phyloP scores from a whole-genome alignment of 768 basidiomycete species.

The Mycena galericulata region DNA sequence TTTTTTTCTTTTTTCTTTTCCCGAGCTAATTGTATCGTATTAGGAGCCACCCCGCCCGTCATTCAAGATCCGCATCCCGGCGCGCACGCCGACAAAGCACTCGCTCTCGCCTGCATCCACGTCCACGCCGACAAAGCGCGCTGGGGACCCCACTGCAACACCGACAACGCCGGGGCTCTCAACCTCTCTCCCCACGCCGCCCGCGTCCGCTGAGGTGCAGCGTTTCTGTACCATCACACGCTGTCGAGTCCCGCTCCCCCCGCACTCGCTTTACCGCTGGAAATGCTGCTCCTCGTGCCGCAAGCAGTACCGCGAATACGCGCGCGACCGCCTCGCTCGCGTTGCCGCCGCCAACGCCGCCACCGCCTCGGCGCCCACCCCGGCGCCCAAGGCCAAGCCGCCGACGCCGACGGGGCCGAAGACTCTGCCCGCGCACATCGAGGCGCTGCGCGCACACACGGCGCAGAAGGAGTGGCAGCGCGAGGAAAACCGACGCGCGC shows the following conservation, averaged over 20 bases:
- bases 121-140: background rate
- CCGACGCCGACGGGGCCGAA: background rate
- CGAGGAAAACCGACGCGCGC: conserved; percentile 28
- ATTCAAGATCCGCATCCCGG: conserved; percentile 35
- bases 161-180: too few relatives aligned
- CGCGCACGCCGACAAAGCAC: conserved; percentile 15
- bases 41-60: conserved; percentile 24
- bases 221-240: conserved; percentile 35
- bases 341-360: background rate
- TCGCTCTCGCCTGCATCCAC: background rate
- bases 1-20: background rate
- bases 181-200: conserved; percentile 23
- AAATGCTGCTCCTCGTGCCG: conserved; percentile 34
- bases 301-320: conserved; percentile 34
- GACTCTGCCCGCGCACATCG: background rate
- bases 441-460: conserved; percentile 2
- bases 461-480: conserved; percentile 32
- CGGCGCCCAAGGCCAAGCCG: background rate
- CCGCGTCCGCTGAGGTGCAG: conserved; percentile 10
- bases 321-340: conserved; percentile 29
- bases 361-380: background rate
- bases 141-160: too few relatives aligned
- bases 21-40: background rate
- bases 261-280: conserved; percentile 30
- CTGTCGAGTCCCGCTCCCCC: conserved; percentile 30